Base-by-base conservation (phyloP, 805 yeast genomes). In the Candida michaelii region DNA sequence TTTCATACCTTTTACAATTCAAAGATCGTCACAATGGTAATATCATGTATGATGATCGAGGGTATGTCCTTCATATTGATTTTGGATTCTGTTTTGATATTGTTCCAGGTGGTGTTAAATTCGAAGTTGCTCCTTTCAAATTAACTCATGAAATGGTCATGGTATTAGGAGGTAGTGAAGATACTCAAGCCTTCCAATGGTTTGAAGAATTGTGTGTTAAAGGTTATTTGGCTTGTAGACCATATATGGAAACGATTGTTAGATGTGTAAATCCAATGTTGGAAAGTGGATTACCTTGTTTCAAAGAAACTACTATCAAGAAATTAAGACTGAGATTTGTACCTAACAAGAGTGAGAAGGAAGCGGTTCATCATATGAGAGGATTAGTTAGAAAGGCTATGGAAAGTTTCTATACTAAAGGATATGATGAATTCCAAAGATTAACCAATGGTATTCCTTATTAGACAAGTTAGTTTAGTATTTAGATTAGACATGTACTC, bases 21-120 rank as follows among this genome's bases (percentile, higher is more conserved):
- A 95, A 95, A 59, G 99, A 93, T 67, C 80, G 99, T 58, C 99
- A 93, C 65, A 93, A 93, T 66, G 99, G 99, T 62, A 93, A 93
- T 63, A 91, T 93, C 49, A 84, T 93, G 87, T 88, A 93, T 58
- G 99, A 93, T 59, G 88, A 83, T 46, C 85, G 87, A 55, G 99
- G 99, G 4, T 97, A 93, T 60, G 80, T 95, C 47, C 69, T 95
- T 48, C 99, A 93, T 64, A 88, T 95, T 63, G 99, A 93, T 67
- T 93, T 93, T 69, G 99, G 99, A 3, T 93, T 93, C 75, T 90
- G 97, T 56, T 95, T 93, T 61, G 99, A 93, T 67, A 93, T 93
- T 62, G 97, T 88, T 25, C 99, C 99, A 8, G 99, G 99, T 51
- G 99, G 99, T 27, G 97, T 93, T 37, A 88, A 83, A 56, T 95